Evolutionary conservation across 2,329 filamentous ascomycete genomes (phyloP).

Genomic region (Arthrinium phaeospermum): DNA sequence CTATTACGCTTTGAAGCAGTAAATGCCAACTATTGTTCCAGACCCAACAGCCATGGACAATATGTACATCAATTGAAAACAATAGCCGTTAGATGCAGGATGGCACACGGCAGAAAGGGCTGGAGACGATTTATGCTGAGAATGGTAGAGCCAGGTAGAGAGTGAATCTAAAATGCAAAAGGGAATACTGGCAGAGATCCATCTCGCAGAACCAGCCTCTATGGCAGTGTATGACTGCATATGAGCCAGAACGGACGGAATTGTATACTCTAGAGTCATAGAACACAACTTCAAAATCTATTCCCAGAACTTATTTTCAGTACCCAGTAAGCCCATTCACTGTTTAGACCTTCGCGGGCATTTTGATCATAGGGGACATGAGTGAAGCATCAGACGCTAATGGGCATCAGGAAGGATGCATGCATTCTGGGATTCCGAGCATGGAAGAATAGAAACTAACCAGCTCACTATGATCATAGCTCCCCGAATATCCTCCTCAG

Average conservation of each 20-base stretch:
- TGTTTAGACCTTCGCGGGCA: not conserved
- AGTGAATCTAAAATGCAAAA: not conserved
- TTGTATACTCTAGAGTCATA: not conserved
- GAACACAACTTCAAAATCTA: not conserved
- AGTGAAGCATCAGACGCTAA: not conserved
- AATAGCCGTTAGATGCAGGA: not conserved
- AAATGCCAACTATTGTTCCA: not conserved
- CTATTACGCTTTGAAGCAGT: too few species aligned
- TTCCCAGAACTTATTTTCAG: not conserved
- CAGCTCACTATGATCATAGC: not conserved
- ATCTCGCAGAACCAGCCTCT: not conserved
- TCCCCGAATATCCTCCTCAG: slow-evolving; percentile 36
- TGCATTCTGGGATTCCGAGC: not conserved
- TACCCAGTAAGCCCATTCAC: not conserved
- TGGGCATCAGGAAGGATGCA: not conserved
- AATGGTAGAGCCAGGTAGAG: not conserved
- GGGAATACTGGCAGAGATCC: not conserved
- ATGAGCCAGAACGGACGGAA: not conserved
- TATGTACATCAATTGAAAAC: not conserved
- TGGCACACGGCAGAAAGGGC: not conserved
- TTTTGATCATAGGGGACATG: not conserved
- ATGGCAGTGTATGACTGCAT: not conserved
- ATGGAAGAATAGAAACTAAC: not conserved
- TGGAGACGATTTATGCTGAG: not conserved
- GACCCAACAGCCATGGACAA: not conserved